Base-by-base conservation (phyloP, 805 yeast species). In the Saturnispora serradocipensis region DNA sequence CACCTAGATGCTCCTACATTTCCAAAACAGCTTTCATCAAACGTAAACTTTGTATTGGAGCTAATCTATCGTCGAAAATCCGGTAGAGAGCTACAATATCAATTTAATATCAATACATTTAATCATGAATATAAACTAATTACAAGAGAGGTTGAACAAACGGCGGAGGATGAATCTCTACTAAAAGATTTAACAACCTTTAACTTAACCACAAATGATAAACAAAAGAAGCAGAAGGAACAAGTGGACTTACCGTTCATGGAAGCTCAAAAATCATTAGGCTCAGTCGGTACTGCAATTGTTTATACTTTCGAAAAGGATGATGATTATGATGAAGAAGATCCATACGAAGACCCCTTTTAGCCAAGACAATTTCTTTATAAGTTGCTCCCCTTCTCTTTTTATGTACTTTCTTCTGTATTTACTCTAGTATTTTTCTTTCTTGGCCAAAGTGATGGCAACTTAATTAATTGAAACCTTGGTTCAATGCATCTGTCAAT, bases 281-380 rank as follows among this genome's bases (percentile, higher is more conserved):
- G 84, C 20, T 77, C 80, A 34, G 70, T 78, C 47, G 96, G 96
- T 50, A 97, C 98, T 18, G 97, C 99, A 1, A 90, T 93, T 58
- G 95, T 91, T 4, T 91, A 91, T 63, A 93, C 93, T 63, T 93
- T 82, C 64, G 98, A 93, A 61, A 88, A 90, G 63, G 98, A 91
- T 66, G 99, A 91, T 65, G 99, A 91, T 66, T 91, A 90, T 63
- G 99, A 91, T 62, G 99, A 91, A 65, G 98, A 93, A 60, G 99
- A 91, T 67, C 97, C 98, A 0, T 91, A 83, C 62, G 99, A 91
- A 64, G 98, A 91, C 63, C 98, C 98, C 5, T 56, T 56, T 24
- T 48, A 38, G 30, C 16, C 20, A 24, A 18, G 3, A 7, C 2
- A 13, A n/a, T 36, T 36, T 36, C 24, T 36, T 15, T 2, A 16